A percentile compares a stretch with the other conserved stretches of the same genome.
These are phyloP conservation scores for Dipodascopsis tothii DNA, from an alignment of 805 yeast genomes.

Conservation along the genomic window DNA sequence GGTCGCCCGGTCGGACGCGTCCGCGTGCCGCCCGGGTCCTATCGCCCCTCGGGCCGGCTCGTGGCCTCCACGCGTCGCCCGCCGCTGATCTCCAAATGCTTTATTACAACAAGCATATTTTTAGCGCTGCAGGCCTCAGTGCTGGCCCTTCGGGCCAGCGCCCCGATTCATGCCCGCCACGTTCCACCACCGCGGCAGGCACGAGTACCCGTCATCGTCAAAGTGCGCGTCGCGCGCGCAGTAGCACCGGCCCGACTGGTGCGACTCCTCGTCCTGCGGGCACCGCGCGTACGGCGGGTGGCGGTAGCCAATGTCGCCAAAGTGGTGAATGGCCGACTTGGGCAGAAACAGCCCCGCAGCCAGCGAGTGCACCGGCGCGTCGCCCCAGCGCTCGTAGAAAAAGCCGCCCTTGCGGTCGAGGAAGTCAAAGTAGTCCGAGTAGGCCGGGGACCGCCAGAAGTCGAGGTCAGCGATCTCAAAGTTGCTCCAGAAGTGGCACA, in stretches of 20 bases:
- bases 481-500: conserved; percentile 84
- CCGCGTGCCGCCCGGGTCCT: no score
- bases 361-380: conserved; percentile 82
- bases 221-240: conserved; percentile 18
- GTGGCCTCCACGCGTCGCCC: no score
- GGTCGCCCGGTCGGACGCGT: no score
- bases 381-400: conserved; percentile 89
- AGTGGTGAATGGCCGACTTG: conserved; percentile 54
- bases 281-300: conserved; percentile 23
- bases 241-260: conserved; percentile 18
- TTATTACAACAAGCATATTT: no score
- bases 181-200: conserved; percentile 23
- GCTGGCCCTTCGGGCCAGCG: conserved; percentile 11
- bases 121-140: no score
- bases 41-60: no score
- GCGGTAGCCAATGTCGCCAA: conserved; percentile 63
- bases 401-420: conserved; percentile 72
- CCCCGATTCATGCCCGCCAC: conserved; percentile 19
- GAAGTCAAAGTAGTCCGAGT: conserved; percentile 56
- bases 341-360: conserved; percentile 59
- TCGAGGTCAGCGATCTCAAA: conserved; percentile 73
- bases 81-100: no score
- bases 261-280: conserved; percentile 21
- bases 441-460: conserved; percentile 66
- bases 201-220: conserved; percentile 21